phyloP scores from a whole-genome alignment of 495 filamentous ascomycete genomes.

The Daldinia concentrica region DNA sequence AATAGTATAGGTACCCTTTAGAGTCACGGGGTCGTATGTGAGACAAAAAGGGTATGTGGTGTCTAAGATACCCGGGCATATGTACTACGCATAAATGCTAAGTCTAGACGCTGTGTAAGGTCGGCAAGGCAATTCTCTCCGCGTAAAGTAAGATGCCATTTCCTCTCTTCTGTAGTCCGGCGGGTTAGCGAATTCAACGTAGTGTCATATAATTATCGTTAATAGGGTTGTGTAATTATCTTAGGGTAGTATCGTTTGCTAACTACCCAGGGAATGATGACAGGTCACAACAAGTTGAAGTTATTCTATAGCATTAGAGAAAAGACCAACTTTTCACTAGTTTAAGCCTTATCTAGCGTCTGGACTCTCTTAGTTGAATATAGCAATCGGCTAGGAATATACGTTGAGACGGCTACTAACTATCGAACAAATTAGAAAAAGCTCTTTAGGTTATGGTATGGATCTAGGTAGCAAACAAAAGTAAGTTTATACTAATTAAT shows the following conservation, averaged over 20 bases:
- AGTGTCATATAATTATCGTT: not conserved
- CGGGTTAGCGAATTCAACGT: constrained; percentile 1
- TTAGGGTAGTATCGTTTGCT: not conserved
- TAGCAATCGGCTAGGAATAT: constrained; percentile 3
- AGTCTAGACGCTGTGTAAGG: constrained; percentile 31
- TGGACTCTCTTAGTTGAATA: constrained; percentile 1
- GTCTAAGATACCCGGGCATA: constrained; percentile 10
- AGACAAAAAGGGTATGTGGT: constrained; percentile 28
- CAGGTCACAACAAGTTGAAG: not conserved
- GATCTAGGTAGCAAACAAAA: constrained; percentile 34
- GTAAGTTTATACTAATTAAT: constrained; percentile 19
- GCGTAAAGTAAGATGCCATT: constrained; percentile 11
- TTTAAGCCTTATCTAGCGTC: not conserved
- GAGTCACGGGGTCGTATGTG: constrained; percentile 36
- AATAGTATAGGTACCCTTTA: constrained; percentile 24
- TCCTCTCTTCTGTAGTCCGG: constrained; percentile 25
- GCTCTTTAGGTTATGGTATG: constrained; percentile 7
- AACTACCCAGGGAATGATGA: constrained; percentile 3
- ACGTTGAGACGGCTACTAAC: not conserved
- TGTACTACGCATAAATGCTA: constrained; percentile 21
- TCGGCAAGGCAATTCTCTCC: constrained; percentile 33
- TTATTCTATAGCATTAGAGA: constrained; percentile 3
- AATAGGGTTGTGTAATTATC: constrained; percentile 5
- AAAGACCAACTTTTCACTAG: not conserved
- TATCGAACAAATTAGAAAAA: constrained; percentile 12